Base-by-base conservation (phyloP, 768 basidiomycete species). In the Russula sp. region DNA sequence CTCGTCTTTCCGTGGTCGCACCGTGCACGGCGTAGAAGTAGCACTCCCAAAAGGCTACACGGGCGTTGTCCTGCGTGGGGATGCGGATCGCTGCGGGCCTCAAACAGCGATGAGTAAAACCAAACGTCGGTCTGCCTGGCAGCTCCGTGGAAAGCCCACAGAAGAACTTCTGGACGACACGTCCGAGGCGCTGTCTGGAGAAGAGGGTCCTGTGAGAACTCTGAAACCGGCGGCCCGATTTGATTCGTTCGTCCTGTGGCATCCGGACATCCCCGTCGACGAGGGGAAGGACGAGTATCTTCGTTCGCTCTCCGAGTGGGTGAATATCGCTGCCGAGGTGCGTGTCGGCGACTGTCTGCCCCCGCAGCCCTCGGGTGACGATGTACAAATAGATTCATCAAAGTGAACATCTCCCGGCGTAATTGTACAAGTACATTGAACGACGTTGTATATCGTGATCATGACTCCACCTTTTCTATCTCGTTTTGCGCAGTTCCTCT, bases 1-100 rank as follows among this genome's bases (percentile, higher is more conserved):
- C 0, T 85, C 91, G 11, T 75, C 88, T 0, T 94, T 93, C 73
- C 79, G 91, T 3, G 91, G 91, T 11, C 77, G 91, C n/a, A 78
- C 77, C 13, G 77, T 94, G 45, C 86, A 88, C 49, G 89, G 91
- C 0, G 73, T 87, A 20, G 76, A 78, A 16, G 77, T 90, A 1
- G 73, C 76, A 20, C 66, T 92, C 0, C 91, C 90, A 1, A 69
- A 73, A 6, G 89, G 89, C 0, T 93, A 89, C 69, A 69, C 75
- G 0, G 91, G 91, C 6, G 67, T 91, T 11, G 78, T 92, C 2
- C 73, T 94, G 6, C 76, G 74, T 35, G 70, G 75, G 13, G 69
- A 65, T n/a, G 73, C 69, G 27, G 65, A 49, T 20, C 42, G 55
- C 14, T 54, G 57, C 53, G 63, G 61, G 10, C 52, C 57, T 22